Conservation (phyloP, 768 basidiomycete species). For the Rhodotorula babjevae region DNA sequence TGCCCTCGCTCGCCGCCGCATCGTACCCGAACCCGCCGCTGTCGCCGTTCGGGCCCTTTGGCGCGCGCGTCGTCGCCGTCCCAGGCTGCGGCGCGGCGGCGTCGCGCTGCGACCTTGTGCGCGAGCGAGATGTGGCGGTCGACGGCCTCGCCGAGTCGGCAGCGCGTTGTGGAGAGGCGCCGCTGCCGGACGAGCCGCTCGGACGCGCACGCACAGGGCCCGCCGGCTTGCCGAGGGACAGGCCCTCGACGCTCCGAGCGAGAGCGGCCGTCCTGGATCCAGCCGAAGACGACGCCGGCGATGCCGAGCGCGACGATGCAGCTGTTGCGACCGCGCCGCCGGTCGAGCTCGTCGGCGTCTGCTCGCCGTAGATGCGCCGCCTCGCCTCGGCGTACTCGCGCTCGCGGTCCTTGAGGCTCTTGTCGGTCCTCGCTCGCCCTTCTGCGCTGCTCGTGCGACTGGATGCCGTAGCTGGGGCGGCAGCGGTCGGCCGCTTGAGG, state of each 20-base stretch:
- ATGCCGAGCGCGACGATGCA: background rate
- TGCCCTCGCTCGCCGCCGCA: background rate
- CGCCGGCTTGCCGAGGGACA: no score
- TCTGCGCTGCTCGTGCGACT: background rate
- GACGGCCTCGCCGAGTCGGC: no score
- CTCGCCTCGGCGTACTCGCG: conserved; percentile 24
- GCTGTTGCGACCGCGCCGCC: no score
- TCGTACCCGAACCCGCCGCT: conserved; percentile 5
- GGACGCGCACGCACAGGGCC: no score
- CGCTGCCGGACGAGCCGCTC: no score
- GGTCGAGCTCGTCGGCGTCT: no score
- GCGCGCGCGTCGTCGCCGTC: background rate
- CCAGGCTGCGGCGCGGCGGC: no score
- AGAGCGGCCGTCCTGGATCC: no score
- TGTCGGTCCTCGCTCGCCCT: background rate
- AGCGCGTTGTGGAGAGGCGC: background rate
- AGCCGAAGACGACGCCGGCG: no score
- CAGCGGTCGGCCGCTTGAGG: conserved; percentile 16
- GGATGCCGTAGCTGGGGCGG: no score
- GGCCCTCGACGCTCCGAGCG: no score
- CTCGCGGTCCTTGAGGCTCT: conserved; percentile 22
- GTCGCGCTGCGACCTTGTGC: background rate
- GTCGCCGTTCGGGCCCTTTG: background rate
- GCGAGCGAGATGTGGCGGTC: no score
- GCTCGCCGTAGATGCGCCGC: conserved; percentile 28